These are phyloP conservation scores for Argentina anserina DNA, from an alignment of 306 rosid genomes.

Conservation along the genomic window DNA sequence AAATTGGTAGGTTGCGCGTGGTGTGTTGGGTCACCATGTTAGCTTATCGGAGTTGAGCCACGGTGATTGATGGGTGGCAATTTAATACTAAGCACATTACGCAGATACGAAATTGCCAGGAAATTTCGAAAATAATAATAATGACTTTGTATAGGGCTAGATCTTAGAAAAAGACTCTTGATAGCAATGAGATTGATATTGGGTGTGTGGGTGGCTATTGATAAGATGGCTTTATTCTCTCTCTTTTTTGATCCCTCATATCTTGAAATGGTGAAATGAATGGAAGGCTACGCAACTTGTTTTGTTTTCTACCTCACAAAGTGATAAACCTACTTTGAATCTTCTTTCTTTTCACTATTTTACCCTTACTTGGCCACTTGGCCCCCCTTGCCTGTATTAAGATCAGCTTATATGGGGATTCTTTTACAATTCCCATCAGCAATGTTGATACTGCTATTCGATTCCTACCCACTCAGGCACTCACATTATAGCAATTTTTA, in stretches of 20 bases:
- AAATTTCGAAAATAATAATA: background rate
- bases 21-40: too few relatives aligned
- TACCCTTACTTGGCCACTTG: background rate
- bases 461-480: background rate
- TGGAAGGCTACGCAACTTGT: background rate
- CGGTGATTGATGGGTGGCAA: background rate
- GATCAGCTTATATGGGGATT: background rate
- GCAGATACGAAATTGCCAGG: slow-evolving; percentile 11
- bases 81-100: background rate
- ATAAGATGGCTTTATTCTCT: background rate
- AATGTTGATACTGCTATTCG: background rate
- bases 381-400: background rate
- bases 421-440: background rate
- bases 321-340: background rate
- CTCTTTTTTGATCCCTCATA: background rate
- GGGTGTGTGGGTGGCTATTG: background rate
- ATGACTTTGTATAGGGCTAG: background rate
- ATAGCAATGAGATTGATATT: background rate
- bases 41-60: too few relatives aligned
- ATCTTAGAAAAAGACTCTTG: background rate
- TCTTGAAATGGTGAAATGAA: background rate
- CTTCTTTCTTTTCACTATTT: background rate
- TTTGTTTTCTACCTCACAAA: background rate
- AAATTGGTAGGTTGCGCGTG: too few relatives aligned
- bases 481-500: background rate